Evolutionary conservation across 1,139 yeast genomes (phyloP), one percentile per base, ranked within the genome.

Genomic region (Yamadazyma atmosphaerica): DNA sequence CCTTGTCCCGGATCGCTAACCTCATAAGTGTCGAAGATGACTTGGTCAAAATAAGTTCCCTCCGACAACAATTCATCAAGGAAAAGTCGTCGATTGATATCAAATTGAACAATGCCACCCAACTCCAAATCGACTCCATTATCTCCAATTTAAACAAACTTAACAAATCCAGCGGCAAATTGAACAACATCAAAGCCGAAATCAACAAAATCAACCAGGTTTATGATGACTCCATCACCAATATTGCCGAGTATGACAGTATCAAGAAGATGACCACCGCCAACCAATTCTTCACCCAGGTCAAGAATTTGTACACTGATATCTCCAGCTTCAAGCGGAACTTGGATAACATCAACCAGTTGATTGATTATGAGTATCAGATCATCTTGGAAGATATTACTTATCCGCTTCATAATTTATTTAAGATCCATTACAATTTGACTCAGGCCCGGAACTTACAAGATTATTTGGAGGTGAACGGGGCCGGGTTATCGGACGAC

Each of bases 61-160:
- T 83, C 29, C 75, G 78, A 43, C 82, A 76, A 46, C 86, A 82
- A 50, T 71, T 87, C 40, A 52, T 63, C 32, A 77, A 86, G 45
- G 94, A 87, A 54, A 85, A 84, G 56, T 73, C 84, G 0, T 74
- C 85, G 1, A 64, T 86, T n/a, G 95, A 87, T 49, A 68, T 79
- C 40, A 86, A 85, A 55, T 68, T 87, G 42, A 78, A 77, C 49
- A 68, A 82, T 29, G 81, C 82, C 31, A 80, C 86, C 3, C 78
- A 78, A 50, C 61, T 69, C 3, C 89, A 83, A 51, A 73, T 81
- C 40, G 79, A 79, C 38, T 65, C 77, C 7, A 71, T 81, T 6
- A 61, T 72, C 50, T 49, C 61, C 29, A 73, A 70, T 45, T 51
- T 73, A 38, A 54, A 62, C 18, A 58, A 65, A 42, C 58, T 74